Conservation (phyloP, 129 eudicot genomes). For the Artemisia tridentata region DNA sequence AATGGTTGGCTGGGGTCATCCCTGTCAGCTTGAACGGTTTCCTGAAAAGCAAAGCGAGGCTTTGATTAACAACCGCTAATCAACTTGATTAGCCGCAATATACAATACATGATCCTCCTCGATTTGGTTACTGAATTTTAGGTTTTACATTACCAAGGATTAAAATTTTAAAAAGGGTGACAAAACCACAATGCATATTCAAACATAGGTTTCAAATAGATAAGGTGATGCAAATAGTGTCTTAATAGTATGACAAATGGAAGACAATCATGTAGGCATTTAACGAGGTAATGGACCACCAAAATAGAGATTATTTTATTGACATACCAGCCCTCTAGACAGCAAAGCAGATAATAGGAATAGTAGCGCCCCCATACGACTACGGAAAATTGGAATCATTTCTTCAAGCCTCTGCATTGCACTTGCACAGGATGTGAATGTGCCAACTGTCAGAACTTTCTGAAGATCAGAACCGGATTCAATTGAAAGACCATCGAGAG, state of each 20-base stretch:
- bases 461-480: constrained; percentile 77
- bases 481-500: constrained; percentile 77
- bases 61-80: not conserved
- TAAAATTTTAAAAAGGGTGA: not conserved
- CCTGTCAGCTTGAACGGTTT: constrained; percentile 79
- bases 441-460: constrained; percentile 55
- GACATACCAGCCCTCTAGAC: constrained; percentile 92
- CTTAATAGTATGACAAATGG: not conserved
- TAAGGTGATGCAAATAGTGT: not conserved
- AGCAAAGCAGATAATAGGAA: constrained; percentile 89
- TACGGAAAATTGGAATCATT: constrained; percentile 75
- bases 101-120: no score
- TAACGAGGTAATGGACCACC: constrained; percentile 1
- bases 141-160: not conserved
- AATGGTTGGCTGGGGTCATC: constrained; percentile 90
- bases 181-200: not conserved
- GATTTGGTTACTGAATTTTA: not conserved
- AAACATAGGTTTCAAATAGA: not conserved
- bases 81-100: not conserved
- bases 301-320: not conserved
- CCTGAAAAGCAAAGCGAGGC: constrained; percentile 38
- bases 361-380: constrained; percentile 95
- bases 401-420: constrained; percentile 68
- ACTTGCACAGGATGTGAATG: constrained; percentile 51
- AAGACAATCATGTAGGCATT: not conserved